Base-by-base conservation (phyloP, 2,329 filamentous ascomycete genomes). In the Colletotrichum sojae region DNA sequence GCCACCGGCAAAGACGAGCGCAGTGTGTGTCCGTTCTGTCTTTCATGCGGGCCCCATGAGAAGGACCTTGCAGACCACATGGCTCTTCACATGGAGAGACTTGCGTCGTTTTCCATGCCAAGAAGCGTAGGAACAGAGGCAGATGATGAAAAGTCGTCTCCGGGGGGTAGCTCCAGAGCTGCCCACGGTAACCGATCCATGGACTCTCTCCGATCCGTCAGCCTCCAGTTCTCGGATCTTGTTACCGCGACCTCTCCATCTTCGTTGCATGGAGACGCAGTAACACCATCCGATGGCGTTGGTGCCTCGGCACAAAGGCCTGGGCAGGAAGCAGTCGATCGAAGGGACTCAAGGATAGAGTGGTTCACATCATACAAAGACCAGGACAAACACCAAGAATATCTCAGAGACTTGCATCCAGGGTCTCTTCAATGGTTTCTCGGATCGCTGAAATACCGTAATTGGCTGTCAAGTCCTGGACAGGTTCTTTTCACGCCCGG, bases 61-160 rank as follows among this genome's bases (percentile, higher is more conserved):
- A 5, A 39, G 4, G 22, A 18, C 8, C 39, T 66, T 1, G n/a
- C 39, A 5, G 27, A 49, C 5, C 56, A 66, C 1, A 66, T 66
- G 63, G 63, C 63, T 6, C 15, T 43, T 5, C 56, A 66, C 3
- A 55, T 66, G 63, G 56, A 66, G 22, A 43, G 36, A 6, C 63
- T 66, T 10, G 63, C 63, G 3, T 46, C 27, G 1, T 66, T 66
- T 45, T 46, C 62, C 2, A 10, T 53, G 16, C 62, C 62, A 2
- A 56, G 20, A 3, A 39, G 45, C 25, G n/a, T 18, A 5, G 20
- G 9, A n/a, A 49, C 9, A 31, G 20, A 22, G n/a, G 18, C 13
- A 31, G 54, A 65, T 9, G 31, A 58, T 9, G 31, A 58, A 6
- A 45, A 18, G 10, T 53, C 53, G 12, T 22, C 20, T 45, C n/a